These are phyloP conservation scores for Pistacia atlantica DNA, from an alignment of 345 rosid species.

Conservation along the genomic window DNA sequence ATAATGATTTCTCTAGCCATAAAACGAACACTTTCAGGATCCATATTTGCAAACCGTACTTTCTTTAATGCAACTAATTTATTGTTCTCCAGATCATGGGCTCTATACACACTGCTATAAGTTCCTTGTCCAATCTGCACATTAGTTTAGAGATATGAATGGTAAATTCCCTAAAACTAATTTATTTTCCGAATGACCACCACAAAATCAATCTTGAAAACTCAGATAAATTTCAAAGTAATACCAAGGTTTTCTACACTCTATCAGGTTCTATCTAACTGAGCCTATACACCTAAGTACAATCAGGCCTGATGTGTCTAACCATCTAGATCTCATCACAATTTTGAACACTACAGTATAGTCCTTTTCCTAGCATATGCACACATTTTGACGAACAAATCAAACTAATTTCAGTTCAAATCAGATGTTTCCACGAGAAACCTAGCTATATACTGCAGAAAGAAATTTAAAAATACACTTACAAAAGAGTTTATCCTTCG, in stretches of 20 bases:
- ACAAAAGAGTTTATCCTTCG: neutral
- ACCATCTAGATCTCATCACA: neutral
- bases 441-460: neutral
- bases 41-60: slow-evolving; percentile 67
- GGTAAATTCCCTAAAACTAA: neutral
- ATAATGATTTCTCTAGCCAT: slow-evolving; percentile 70
- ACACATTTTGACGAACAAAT: neutral
- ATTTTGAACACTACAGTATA: neutral
- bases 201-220: neutral
- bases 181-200: neutral
- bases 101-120: slow-evolving; percentile 63
- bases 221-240: neutral
- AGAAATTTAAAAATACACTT: neutral
- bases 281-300: neutral
- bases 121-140: slow-evolving; percentile 71
- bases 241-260: neutral
- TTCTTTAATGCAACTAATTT: slow-evolving; percentile 62
- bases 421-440: neutral
- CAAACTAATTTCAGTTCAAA: neutral
- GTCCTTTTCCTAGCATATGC: neutral
- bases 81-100: slow-evolving; percentile 57
- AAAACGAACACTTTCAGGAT: slow-evolving; percentile 67
- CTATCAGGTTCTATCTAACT: neutral
- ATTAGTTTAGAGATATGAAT: neutral
- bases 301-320: neutral